Conservation (phyloP, 129 eudicot species). For the Calendula officinalis region DNA sequence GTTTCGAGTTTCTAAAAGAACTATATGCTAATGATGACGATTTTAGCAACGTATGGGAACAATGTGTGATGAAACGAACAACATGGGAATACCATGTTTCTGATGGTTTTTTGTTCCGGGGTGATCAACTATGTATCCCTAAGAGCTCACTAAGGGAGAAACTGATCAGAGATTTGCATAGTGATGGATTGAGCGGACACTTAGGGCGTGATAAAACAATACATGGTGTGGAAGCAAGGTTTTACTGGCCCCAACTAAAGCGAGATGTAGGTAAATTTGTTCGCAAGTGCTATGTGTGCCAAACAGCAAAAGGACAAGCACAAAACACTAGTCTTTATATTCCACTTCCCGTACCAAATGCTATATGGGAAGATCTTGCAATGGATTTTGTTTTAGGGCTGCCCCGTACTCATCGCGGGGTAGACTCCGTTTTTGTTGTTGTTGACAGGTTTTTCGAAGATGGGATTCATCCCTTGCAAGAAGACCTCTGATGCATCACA, state of each 20-base stretch:
- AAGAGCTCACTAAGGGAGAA: background rate
- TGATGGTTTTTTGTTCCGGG: background rate
- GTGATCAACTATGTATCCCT: constrained; percentile 9
- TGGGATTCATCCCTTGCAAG: too few relatives aligned
- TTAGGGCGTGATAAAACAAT: constrained; percentile 8
- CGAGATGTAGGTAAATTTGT: background rate
- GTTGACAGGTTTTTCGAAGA: constrained; percentile 4
- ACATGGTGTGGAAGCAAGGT: background rate
- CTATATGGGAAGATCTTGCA: background rate
- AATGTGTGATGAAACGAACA: background rate
- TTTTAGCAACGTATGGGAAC: background rate
- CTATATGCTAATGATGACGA: background rate
- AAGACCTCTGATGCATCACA: constrained; percentile 1
- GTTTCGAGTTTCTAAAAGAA: background rate
- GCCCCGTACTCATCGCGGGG: background rate
- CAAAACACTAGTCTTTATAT: background rate
- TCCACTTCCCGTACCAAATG: constrained; percentile 1
- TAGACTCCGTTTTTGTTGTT: constrained; percentile 2
- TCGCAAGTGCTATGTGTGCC: background rate
- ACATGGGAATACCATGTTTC: background rate
- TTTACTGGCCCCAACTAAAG: background rate
- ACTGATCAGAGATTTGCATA: background rate
- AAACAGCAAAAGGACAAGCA: too few relatives aligned
- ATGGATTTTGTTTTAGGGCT: constrained; percentile 8
- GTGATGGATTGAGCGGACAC: background rate